A percentile compares a stretch with the other conserved stretches of the same genome.
Conservation (phyloP, 345 rosid genomes). For the Jatropha curcas region DNA sequence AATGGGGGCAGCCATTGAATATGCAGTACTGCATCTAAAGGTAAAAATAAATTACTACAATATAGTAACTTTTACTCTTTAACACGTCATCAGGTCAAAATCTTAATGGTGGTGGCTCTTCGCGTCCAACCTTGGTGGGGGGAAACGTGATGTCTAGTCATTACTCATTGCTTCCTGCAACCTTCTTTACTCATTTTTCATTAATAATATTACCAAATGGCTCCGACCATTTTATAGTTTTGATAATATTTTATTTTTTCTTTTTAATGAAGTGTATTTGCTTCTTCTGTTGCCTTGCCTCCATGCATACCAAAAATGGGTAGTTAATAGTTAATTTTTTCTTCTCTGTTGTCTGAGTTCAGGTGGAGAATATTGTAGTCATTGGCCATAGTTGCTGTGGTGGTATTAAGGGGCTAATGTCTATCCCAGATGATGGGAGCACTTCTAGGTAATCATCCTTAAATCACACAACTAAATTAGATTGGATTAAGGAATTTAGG, state of each 20-base stretch:
- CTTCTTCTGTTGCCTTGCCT: too few species aligned
- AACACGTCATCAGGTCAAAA: background rate
- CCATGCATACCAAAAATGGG: too few species aligned
- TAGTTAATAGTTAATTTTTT: background rate
- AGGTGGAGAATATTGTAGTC: conserved; percentile 89
- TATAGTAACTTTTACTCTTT: background rate
- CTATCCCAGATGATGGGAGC: conserved; percentile 60
- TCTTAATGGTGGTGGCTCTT: background rate
- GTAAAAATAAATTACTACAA: conserved; percentile 31
- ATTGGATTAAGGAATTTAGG: too few species aligned
- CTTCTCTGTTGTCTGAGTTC: conserved; percentile 1
- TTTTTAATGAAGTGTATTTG: too few species aligned
- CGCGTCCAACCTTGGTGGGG: background rate
- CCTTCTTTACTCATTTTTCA: background rate
- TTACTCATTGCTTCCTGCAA: background rate
- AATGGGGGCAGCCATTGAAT: conserved; percentile 94
- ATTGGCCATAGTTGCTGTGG: conserved; percentile 98
- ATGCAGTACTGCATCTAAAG: conserved; percentile 86
- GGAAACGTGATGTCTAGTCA: conserved; percentile 26
- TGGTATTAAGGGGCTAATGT: conserved; percentile 95
- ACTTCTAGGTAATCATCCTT: conserved; percentile 40
- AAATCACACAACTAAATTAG: too few species aligned
- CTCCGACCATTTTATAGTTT: too few species aligned
- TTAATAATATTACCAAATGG: background rate
- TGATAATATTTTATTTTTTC: too few species aligned